phyloP scores from a whole-genome alignment of 2,329 filamentous ascomycete species.

The Zalaria obscura region DNA sequence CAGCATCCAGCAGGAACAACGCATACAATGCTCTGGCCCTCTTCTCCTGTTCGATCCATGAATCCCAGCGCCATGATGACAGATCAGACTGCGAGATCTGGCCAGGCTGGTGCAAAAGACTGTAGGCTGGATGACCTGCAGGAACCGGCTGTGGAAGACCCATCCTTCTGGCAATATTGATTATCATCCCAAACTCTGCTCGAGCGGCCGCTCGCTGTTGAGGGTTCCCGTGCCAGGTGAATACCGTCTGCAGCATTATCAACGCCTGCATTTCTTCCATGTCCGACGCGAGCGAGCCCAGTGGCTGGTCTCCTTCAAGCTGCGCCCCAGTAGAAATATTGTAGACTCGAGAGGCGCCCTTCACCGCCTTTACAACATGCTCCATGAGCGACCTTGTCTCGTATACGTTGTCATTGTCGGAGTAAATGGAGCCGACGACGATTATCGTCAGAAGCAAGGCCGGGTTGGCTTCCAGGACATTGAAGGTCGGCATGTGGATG shows the following conservation, averaged over 20 bases:
- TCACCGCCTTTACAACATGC: constrained; percentile 43
- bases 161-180: constrained; percentile 41
- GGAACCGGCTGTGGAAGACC: constrained; percentile 42
- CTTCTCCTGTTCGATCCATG: constrained; percentile 59
- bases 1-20: constrained; percentile 49
- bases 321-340: constrained; percentile 25
- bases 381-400: constrained; percentile 57
- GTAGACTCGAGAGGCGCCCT: constrained; percentile 40
- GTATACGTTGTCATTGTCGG: constrained; percentile 42
- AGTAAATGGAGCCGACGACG: constrained; percentile 63
- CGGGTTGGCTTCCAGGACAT: constrained; percentile 49
- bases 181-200: constrained; percentile 43
- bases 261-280: constrained; percentile 56
- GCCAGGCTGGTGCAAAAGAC: constrained; percentile 42
- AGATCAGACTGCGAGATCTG: constrained; percentile 32
- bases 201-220: constrained; percentile 50
- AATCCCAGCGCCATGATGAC: constrained; percentile 47
- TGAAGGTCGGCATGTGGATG: constrained; percentile 58
- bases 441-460: constrained; percentile 56
- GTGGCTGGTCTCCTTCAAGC: constrained; percentile 24
- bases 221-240: constrained; percentile 57
- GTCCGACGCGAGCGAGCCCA: constrained; percentile 23
- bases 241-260: constrained; percentile 45
- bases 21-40: constrained; percentile 51
- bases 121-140: constrained; percentile 34